phyloP scores from a whole-genome alignment of 2,329 filamentous ascomycete genomes.

The Neonectria coccinea region DNA sequence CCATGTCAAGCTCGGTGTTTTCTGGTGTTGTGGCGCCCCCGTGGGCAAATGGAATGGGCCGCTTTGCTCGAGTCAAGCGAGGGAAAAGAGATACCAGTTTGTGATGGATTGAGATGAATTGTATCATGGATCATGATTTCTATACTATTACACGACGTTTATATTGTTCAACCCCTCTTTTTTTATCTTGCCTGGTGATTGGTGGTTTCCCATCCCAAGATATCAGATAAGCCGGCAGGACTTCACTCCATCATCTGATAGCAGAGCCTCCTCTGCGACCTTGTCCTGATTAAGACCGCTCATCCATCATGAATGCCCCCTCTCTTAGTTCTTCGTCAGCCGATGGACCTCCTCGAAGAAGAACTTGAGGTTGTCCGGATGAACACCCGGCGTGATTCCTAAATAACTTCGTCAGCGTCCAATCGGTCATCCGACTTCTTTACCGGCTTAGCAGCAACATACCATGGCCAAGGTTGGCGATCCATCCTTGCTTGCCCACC shows the following conservation, averaged over 20 bases:
- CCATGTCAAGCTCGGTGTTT: constrained; percentile 43
- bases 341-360: constrained; percentile 94
- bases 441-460: constrained; percentile 49
- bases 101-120: constrained; percentile 30
- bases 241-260: constrained; percentile 14
- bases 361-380: constrained; percentile 92
- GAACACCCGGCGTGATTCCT: constrained; percentile 95
- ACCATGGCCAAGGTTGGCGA: constrained; percentile 96
- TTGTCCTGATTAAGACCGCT: not conserved
- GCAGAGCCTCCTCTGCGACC: constrained; percentile 6
- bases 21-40: constrained; percentile 35
- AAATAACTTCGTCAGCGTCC: constrained; percentile 30
- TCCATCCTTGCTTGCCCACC: constrained; percentile 88
- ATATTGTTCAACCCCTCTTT: constrained; percentile 25
- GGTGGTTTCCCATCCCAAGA: constrained; percentile 12
- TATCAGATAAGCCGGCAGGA: constrained; percentile 21
- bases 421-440: not conserved
- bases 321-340: constrained; percentile 60
- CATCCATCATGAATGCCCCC: not conserved
- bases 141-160: constrained; percentile 39
- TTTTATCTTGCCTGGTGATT: constrained; percentile 15
- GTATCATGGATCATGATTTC: constrained; percentile 31
- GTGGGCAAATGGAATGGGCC: constrained; percentile 23
- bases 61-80: constrained; percentile 16
- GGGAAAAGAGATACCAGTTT: constrained; percentile 41